Percentiles rank a stretch among this genome's conserved stretches.
Conservation (phyloP, 1,284 basidiomycete genomes). For the Ustilago xerochloae region DNA sequence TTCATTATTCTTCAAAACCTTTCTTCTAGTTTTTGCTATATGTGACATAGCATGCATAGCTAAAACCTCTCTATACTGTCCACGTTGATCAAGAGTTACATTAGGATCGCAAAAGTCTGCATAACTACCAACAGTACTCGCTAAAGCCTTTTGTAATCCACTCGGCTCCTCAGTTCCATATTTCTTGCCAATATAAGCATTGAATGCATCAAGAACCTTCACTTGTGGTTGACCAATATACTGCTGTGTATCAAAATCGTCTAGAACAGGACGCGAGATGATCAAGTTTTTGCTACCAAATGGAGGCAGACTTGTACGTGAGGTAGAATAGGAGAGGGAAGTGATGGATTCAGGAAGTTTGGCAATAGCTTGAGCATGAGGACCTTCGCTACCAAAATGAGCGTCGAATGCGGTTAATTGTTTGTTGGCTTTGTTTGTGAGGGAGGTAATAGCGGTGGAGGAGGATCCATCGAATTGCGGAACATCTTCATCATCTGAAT, state of each 20-base stretch:
- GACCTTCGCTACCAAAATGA: conserved; percentile 53
- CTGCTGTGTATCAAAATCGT: conserved; percentile 21
- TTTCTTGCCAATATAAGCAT: conserved; percentile 23
- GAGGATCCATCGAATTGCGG: conserved; percentile 11
- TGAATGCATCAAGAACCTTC: conserved; percentile 53
- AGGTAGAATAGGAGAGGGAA: conserved; percentile 29
- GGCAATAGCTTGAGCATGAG: conserved; percentile 34
- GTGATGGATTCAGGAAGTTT: conserved; percentile 38
- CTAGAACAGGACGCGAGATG: conserved; percentile 22
- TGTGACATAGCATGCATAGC: conserved; percentile 64
- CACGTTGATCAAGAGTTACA: conserved; percentile 35
- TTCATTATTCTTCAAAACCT: conserved; percentile 94
- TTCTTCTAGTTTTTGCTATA: conserved; percentile 81
- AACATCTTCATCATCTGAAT: conserved; percentile 41
- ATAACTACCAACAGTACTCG: conserved; percentile 50
- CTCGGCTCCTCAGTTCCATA: conserved; percentile 18
- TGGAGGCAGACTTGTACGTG: conserved; percentile 22
- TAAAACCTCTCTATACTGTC: conserved; percentile 37
- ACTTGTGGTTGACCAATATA: conserved; percentile 47
- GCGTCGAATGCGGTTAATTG: conserved; percentile 44
- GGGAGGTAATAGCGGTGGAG: not conserved
- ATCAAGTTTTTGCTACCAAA: conserved; percentile 34
- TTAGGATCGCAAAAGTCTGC: conserved; percentile 57
- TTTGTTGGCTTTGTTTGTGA: conserved; percentile 17
- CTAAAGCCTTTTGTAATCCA: conserved; percentile 42